A percentile compares a stretch with the other conserved stretches of the same genome.
These are phyloP conservation scores for Nicotiana otophora DNA, from an alignment of 257 asterid species.

Conservation along the genomic window DNA sequence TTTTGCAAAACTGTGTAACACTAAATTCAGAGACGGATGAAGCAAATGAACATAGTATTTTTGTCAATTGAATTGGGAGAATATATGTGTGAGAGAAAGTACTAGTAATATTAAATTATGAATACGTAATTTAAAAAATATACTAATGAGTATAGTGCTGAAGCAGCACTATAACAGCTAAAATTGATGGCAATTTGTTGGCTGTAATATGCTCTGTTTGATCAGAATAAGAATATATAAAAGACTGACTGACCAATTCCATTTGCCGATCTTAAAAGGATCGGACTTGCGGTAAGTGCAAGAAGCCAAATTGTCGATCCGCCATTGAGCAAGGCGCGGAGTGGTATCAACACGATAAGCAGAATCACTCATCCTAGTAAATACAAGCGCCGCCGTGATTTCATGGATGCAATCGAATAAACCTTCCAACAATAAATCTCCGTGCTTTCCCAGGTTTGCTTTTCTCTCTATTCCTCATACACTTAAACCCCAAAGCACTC, in stretches of 20 bases:
- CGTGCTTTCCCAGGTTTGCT: conserved; percentile 92
- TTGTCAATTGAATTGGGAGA: too few species aligned
- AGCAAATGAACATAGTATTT: too few species aligned
- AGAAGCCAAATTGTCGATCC: conserved; percentile 63
- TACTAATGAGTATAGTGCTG: too few species aligned
- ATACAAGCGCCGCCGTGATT: conserved; percentile 64
- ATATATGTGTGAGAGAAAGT: too few species aligned
- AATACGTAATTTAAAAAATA: too few species aligned
- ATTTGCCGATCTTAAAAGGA: conserved; percentile 69
- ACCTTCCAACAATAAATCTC: conserved; percentile 70
- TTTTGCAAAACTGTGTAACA: too few species aligned
- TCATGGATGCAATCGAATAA: conserved; percentile 85
- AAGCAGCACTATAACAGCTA: not conserved
- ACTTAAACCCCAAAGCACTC: not conserved
- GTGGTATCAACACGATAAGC: conserved; percentile 89
- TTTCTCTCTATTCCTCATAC: conserved; percentile 37
- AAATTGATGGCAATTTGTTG: not conserved
- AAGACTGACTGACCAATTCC: conserved; percentile 73
- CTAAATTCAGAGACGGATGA: too few species aligned
- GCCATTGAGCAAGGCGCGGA: conserved; percentile 92
- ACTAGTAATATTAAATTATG: too few species aligned
- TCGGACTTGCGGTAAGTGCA: conserved; percentile 68
- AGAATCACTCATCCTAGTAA: conserved; percentile 79
- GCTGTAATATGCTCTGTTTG: too few species aligned
- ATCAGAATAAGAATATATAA: not conserved